Conservation (phyloP, 768 basidiomycete species). For the Panaeolus cyanescens region DNA sequence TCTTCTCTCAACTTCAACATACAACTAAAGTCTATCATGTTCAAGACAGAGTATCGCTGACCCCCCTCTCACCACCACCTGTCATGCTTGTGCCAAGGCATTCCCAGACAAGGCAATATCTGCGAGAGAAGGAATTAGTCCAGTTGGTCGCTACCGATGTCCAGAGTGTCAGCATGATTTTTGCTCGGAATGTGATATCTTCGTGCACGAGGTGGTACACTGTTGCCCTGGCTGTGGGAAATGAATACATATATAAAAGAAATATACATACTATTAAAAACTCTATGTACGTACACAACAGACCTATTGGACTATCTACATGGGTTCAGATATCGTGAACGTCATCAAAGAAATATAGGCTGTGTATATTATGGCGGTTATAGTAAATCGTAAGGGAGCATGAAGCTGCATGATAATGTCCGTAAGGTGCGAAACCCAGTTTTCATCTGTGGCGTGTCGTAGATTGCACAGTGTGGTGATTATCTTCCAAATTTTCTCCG, state of each 20-base stretch:
- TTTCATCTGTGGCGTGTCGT: neutral
- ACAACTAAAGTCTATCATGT: slow-evolving; percentile 4
- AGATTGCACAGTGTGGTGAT: neutral
- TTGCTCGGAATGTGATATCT: slow-evolving; percentile 94
- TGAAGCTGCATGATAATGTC: too few species aligned
- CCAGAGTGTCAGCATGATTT: slow-evolving; percentile 86
- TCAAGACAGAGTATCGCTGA: slow-evolving; percentile 42
- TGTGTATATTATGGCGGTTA: neutral
- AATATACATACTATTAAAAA: neutral
- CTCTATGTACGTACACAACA: neutral
- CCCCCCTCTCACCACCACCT: slow-evolving; percentile 40
- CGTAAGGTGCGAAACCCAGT: neutral
- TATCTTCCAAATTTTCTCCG: slow-evolving; percentile 4
- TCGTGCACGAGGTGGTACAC: slow-evolving; percentile 93
- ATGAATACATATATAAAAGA: slow-evolving; percentile 18
- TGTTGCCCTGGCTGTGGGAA: slow-evolving; percentile 88
- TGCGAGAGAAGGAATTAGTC: slow-evolving; percentile 70
- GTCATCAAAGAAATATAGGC: neutral
- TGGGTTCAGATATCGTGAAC: neutral
- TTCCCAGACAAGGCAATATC: slow-evolving; percentile 54
- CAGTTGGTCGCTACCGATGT: slow-evolving; percentile 87
- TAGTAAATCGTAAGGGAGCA: neutral
- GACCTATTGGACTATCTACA: neutral
- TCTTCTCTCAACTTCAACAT: neutral
- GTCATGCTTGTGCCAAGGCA: slow-evolving; percentile 77